Conservation (phyloP, 768 basidiomycete species). For the Serpula lacrymans region DNA sequence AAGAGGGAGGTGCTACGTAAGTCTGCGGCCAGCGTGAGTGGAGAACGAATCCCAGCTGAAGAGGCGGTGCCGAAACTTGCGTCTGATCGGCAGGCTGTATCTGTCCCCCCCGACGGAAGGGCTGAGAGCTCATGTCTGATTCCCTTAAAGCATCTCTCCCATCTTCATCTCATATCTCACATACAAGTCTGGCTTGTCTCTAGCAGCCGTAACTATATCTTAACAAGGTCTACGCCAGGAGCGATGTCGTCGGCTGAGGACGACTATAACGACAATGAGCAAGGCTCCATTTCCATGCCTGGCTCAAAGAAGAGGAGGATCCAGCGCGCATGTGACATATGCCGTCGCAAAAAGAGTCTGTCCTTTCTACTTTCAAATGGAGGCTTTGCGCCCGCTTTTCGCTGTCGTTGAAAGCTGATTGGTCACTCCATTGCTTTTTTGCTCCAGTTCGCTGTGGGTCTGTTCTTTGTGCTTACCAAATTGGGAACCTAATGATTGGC, state of each 20-base stretch:
- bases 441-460: too few relatives aligned
- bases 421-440: too few relatives aligned
- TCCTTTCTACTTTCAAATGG: too few relatives aligned
- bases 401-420: too few relatives aligned
- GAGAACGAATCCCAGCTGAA: too few relatives aligned
- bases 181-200: background rate
- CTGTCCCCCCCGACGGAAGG: slow-evolving; percentile 3
- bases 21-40: too few relatives aligned
- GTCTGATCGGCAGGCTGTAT: too few relatives aligned
- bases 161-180: background rate
- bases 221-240: background rate
- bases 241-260: slow-evolving; percentile 67
- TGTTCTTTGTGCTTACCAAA: too few relatives aligned
- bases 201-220: background rate
- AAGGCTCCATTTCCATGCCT: slow-evolving; percentile 20
- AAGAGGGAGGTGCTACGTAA: too few relatives aligned
- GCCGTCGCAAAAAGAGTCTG: slow-evolving; percentile 80
- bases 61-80: too few relatives aligned
- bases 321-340: slow-evolving; percentile 79
- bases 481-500: too few relatives aligned
- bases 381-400: too few relatives aligned
- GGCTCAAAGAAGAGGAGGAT: slow-evolving; percentile 65
- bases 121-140: background rate
- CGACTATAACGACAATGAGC: slow-evolving; percentile 49
- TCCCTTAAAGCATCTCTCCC: background rate